Base-by-base conservation (phyloP, 2,329 filamentous ascomycete species). In the Amphichorda felina region DNA sequence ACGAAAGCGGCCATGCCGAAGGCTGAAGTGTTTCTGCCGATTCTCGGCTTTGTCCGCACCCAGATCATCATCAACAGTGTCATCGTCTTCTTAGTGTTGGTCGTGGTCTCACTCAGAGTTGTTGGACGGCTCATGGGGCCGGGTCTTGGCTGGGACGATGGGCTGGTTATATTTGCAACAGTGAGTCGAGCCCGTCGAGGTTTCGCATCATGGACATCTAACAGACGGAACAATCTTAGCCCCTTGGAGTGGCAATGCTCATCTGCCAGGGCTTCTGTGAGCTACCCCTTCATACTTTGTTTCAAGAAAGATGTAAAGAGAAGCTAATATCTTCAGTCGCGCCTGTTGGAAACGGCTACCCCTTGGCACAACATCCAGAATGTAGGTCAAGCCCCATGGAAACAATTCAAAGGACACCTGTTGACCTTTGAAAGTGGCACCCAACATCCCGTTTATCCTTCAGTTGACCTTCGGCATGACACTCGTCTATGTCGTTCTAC, bases 61-160 rank as follows among this genome's bases (percentile, higher is more conserved):
- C 49, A 57, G 35, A 43, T 57, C 11, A 42, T 40, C 22, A 30
- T 55, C 38, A 57, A 57, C 38, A 47, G 42, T 24, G 26, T 56
- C 11, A 21, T 57, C n/a, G 51, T 55, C 26, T 39, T 49, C 15
- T 21, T 55, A 10, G 50, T 55, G 17, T 32, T 56, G 4, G 4
- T 38, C 4, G 49, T 51, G 5, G 49, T 56, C 15, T 33, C 36
- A 8, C 34, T 55, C 21, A 41, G 54, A 35, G 42, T 55, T 3
- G 14, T 45, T 0, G 51, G 49, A 4, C 48, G 54, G 17, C n/a
- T 51, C 8, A 43, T 37, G 6, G 54, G 54, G 2, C 51, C 54
- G 6, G 54, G 54, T 1, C 38, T 57, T 9, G 53, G 54, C 17
- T 51, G 44, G 46, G 54, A 57, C 36, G 54, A 57, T 43, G 40